Evolutionary conservation across 352 stramenopile species (phyloP), one percentile per base, ranked within the genome.

Genomic region (Pythium chondricola): DNA sequence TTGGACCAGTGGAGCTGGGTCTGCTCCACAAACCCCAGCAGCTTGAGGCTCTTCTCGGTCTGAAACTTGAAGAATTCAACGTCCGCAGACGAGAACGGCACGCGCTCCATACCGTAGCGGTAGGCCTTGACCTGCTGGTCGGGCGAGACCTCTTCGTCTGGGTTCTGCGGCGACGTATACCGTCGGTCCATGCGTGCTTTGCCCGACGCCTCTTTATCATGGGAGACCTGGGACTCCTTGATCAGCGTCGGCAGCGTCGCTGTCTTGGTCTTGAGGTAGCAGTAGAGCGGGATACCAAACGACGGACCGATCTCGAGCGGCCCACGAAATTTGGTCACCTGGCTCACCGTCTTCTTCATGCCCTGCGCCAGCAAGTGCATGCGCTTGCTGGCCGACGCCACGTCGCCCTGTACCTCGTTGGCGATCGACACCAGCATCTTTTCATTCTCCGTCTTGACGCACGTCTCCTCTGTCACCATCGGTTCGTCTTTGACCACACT

Each of bases 401-500:
- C 74, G 25, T 89, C 71, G 10, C 81, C 81, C 11, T 56, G 53
- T 4, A 92, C 75, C 62, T 87, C 75, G 3, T 69, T 63, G 2
- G 76, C 81, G 8, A 92, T 86, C 10, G 75, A 88, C 8, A 88
- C 74, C 6, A 92, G 74, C 76, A 89, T 89, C 49, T 92, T 92
- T 50, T 92, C 81, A 43, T 92, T 92, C 52, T 92, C 78, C 2
- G 37, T 29, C 69, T 88, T 58, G n/a, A 55, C 49, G 20, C 59
- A 56, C 33, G 65, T 65, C 4, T 63, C 22, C 2, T 13, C 11
- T 9, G 51, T 44, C 3, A 45, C n/a, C 37, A 58, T 48, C 6
- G 58, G 50, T 39, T 79, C 63, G 14, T 42, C 25, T 30, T 65
- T 61, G 6, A 67, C 49, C 4, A 32, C 35, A 14, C n/a, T n/a